Evolutionary conservation across 164 flowering plant genomes (phyloP).

Genomic region (Akebia trifoliata): DNA sequence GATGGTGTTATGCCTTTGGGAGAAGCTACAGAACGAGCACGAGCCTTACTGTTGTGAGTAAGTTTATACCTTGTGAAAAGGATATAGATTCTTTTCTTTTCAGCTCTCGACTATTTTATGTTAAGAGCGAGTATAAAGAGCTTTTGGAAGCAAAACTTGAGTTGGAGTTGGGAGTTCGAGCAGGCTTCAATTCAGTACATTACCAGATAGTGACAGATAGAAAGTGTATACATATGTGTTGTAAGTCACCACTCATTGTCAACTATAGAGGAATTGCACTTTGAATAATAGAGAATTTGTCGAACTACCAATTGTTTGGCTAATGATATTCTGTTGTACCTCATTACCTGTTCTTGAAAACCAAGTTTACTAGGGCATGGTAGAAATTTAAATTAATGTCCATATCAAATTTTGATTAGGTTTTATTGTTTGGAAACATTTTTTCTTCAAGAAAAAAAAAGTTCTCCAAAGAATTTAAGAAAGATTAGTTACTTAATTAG

Average conservation of each 20-base stretch:
- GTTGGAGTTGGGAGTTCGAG: background rate
- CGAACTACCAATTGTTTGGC: too few relatives aligned
- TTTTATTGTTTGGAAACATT: too few relatives aligned
- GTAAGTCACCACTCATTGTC: background rate
- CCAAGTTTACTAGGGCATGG: too few relatives aligned
- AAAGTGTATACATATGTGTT: background rate
- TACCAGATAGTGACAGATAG: background rate
- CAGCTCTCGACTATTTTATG: background rate
- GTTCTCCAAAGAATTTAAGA: too few relatives aligned
- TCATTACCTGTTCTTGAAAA: too few relatives aligned
- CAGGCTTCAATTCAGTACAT: background rate
- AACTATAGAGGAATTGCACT: background rate
- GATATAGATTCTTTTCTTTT: background rate
- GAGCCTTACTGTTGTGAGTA: constrained; percentile 70
- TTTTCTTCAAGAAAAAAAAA: too few relatives aligned
- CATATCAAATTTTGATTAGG: too few relatives aligned
- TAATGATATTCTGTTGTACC: too few relatives aligned
- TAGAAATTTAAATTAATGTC: too few relatives aligned
- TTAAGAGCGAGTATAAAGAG: background rate
- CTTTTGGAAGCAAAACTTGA: background rate
- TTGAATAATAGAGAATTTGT: too few relatives aligned
- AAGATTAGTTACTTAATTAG: too few relatives aligned
- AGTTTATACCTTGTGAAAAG: background rate
- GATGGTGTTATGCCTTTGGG: constrained; percentile 80
- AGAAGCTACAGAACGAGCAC: constrained; percentile 62